These are phyloP conservation scores for Hanseniaspora clermontiae DNA, from an alignment of 805 yeast genomes.

Conservation along the genomic window DNA sequence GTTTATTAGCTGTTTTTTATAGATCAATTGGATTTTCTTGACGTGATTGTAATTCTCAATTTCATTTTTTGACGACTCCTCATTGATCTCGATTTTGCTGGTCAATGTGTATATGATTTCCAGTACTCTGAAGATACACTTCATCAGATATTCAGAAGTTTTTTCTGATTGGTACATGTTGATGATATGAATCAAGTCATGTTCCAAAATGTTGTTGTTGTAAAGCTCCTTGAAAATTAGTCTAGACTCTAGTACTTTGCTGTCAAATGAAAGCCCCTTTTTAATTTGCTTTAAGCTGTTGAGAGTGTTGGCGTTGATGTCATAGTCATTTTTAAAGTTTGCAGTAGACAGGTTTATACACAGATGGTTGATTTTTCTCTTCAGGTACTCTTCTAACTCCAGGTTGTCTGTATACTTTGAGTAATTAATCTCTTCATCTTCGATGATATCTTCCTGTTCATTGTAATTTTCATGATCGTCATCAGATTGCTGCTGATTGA, in stretches of 20 bases:
- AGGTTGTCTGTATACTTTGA: not conserved
- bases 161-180: constrained; percentile 25
- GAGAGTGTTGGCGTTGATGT: constrained; percentile 62
- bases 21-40: constrained; percentile 51
- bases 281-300: constrained; percentile 81
- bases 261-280: constrained; percentile 76
- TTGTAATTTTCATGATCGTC: not conserved
- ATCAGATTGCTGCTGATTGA: not conserved
- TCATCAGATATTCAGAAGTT: constrained; percentile 31
- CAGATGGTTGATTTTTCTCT: constrained; percentile 10
- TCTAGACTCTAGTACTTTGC: constrained; percentile 54
- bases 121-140: constrained; percentile 56
- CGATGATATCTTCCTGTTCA: not conserved
- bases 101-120: constrained; percentile 75
- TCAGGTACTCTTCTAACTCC: constrained; percentile 9
- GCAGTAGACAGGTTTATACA: constrained; percentile 1
- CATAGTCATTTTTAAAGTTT: constrained; percentile 31
- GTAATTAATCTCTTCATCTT: not conserved
- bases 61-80: constrained; percentile 47
- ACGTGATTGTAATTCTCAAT: constrained; percentile 45
- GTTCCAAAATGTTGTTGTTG: constrained; percentile 57
- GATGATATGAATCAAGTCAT: constrained; percentile 65
- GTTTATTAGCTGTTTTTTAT: constrained; percentile 55
- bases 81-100: constrained; percentile 66
- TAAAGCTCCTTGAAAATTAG: constrained; percentile 84